phyloP scores from a whole-genome alignment of 2,329 filamentous ascomycete genomes.

The Trichoderma brevicompactum region DNA sequence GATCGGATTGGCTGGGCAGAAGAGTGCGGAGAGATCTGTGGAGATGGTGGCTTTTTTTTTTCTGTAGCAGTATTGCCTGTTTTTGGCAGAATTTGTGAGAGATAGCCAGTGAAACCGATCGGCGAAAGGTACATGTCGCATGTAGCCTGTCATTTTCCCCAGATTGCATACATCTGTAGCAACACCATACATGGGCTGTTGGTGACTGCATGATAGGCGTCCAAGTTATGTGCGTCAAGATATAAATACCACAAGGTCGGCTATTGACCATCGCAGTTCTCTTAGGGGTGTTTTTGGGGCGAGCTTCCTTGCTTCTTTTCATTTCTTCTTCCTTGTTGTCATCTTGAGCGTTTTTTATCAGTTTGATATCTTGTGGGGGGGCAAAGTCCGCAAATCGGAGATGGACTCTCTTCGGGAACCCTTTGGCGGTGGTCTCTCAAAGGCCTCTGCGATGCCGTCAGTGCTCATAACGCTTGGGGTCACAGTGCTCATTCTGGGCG shows the following conservation, averaged over 20 bases:
- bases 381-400: not conserved
- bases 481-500: not conserved
- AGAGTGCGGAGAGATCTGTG: conserved; percentile 22
- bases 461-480: not conserved
- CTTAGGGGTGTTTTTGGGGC: not conserved
- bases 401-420: not conserved
- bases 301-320: not conserved
- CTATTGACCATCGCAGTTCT: not conserved
- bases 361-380: not conserved
- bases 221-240: not conserved
- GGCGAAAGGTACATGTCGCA: too few relatives aligned
- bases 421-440: not conserved
- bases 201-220: not conserved
- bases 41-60: conserved; percentile 13
- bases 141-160: too few relatives aligned
- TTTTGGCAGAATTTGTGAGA: conserved; percentile 10
- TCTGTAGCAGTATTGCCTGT: conserved; percentile 20
- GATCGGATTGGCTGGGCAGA: conserved; percentile 7
- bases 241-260: not conserved
- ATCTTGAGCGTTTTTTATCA: not conserved
- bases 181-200: not conserved
- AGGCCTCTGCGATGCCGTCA: not conserved
- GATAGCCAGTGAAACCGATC: not conserved
- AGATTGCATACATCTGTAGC: not conserved
- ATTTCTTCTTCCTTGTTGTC: not conserved